phyloP scores from a whole-genome alignment of 164 flowering plant species.

The Annona squamosa region DNA sequence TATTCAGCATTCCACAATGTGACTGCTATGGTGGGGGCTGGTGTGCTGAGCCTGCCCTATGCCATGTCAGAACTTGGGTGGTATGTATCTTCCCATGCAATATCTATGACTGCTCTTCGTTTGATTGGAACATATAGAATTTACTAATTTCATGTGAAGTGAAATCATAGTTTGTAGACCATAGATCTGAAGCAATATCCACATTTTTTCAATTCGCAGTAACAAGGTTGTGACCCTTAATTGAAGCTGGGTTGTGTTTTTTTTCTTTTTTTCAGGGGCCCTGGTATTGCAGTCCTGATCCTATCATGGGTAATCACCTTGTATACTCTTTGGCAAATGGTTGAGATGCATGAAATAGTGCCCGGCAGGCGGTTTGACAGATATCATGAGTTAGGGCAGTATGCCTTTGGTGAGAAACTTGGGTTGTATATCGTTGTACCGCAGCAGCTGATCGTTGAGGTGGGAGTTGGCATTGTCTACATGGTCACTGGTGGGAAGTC shows the following conservation, averaged over 20 bases:
- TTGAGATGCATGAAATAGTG: conserved; percentile 58
- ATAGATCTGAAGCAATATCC: too few species aligned
- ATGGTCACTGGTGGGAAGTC: conserved; percentile 68
- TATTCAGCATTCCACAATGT: conserved; percentile 65
- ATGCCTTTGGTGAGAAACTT: conserved; percentile 54
- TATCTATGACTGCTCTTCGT: too few species aligned
- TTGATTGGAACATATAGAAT: too few species aligned
- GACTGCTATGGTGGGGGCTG: conserved; percentile 74
- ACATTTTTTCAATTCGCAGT: too few species aligned
- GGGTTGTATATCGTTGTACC: conserved; percentile 54
- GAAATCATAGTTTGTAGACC: too few species aligned
- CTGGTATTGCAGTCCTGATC: conserved; percentile 13
- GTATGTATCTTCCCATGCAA: conserved; percentile 19
- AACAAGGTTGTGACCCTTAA: too few species aligned
- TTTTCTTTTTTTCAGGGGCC: conserved; percentile 16
- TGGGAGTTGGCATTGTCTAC: conserved; percentile 50
- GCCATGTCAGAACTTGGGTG: conserved; percentile 65
- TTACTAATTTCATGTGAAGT: too few species aligned
- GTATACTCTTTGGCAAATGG: conserved; percentile 57
- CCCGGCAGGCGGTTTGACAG: conserved; percentile 58
- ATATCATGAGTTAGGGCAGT: conserved; percentile 55
- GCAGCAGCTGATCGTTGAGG: conserved; percentile 47
- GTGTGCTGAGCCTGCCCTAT: conserved; percentile 53
- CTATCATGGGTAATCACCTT: conserved; percentile 53
- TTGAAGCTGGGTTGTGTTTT: background rate